Base-by-base conservation (phyloP, 768 basidiomycete genomes). In the Lactarius pseudohatsudake region DNA sequence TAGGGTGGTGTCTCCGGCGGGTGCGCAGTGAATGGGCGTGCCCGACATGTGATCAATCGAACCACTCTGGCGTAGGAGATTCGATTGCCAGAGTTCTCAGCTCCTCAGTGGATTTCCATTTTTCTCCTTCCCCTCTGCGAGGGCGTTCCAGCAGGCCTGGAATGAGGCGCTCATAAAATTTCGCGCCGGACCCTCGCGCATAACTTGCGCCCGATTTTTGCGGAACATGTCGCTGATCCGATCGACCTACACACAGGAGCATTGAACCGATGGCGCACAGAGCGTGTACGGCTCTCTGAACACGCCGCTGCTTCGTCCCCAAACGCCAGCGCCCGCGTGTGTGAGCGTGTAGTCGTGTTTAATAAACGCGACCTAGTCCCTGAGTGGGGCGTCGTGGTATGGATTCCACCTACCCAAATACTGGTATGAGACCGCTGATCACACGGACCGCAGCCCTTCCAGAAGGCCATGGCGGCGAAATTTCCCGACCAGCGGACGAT, bases 301-400 rank as follows among this genome's bases (percentile, higher is more conserved):
- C 60, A 64, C 15, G 70, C 70, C 26, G 34, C 57, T 15, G 50
- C 63, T 36, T 36, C 59, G 61, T 64, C 70, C n/a, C 66, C 38
- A 38, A 64, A 38, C 22, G 59, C 70, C 6, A 41, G 56, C 30
- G 72, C 72, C 9, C 67, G 67, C 28, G 75, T 86, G 59, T 92
- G 92, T 72, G 91, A 96, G 77, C 89, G 91, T 64, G 83, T 98
- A 40, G 86, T 99, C 54, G 91, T 98, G 13, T 83, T 98, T 69
- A 96, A 93, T 73, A 98, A 98, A 79, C 84, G 90, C 50, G 97
- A 98, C 78, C 81, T 98, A 61, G 94, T 96, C 10, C 87, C 95
- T 50, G 81, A 85, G 72, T 91, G 91, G 87, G 95, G 94, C 41
- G 83, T 95, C 72, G 85, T 92, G 83, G 96, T 96, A 72, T 70